Percentiles rank a stretch among this genome's conserved stretches.
phyloP scores from a whole-genome alignment of 2,329 filamentous ascomycete species.

The Hymenoscyphus fraxineus region DNA sequence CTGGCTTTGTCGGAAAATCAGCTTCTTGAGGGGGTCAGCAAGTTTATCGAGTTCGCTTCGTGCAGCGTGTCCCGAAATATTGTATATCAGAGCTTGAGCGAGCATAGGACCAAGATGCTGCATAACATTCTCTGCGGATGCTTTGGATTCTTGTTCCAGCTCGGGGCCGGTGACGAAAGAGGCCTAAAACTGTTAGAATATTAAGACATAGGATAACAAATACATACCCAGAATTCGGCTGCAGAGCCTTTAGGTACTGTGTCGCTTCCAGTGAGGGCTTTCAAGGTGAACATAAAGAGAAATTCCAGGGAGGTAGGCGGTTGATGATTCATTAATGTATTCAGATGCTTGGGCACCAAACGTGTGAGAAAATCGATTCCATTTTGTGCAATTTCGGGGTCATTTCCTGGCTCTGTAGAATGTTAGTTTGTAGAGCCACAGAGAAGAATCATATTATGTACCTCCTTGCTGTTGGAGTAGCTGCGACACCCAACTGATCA shows the following conservation, averaged over 20 bases:
- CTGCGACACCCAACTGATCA: conserved; percentile 59
- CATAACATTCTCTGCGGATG: conserved; percentile 48
- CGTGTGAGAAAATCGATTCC: conserved; percentile 69
- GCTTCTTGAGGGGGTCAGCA: conserved; percentile 66
- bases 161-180: conserved; percentile 49
- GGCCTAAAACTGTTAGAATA: conserved; percentile 38
- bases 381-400: conserved; percentile 69
- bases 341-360: conserved; percentile 57
- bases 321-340: conserved; percentile 57
- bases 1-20: conserved; percentile 53
- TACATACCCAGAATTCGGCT: conserved; percentile 67
- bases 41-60: conserved; percentile 70
- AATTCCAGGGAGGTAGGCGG: conserved; percentile 55
- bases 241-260: conserved; percentile 72
- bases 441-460: conserved; percentile 33
- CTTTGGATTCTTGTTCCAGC: conserved; percentile 33
- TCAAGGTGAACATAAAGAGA: conserved; percentile 68
- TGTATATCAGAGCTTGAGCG: conserved; percentile 56
- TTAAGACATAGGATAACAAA: not conserved
- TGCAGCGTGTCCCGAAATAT: conserved; percentile 64
- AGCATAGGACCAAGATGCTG: conserved; percentile 58
- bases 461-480: conserved; percentile 61
- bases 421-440: conserved; percentile 9
- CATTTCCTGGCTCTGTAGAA: conserved; percentile 51
- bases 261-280: conserved; percentile 66